phyloP scores from a whole-genome alignment of 306 rosid species.

The Quercus suber region DNA sequence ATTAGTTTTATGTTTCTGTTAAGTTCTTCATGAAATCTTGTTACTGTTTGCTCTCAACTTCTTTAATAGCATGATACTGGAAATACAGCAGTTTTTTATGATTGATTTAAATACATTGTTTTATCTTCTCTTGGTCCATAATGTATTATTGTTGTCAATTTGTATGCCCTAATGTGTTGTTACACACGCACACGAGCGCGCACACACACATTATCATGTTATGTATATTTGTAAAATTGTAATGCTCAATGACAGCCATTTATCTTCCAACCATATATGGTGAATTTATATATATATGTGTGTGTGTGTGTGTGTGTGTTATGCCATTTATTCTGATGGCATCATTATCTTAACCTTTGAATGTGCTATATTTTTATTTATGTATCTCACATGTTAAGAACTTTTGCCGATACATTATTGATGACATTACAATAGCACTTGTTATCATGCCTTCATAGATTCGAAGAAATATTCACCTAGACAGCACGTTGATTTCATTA shows the following conservation, averaged over 20 bases:
- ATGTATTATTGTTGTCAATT: neutral
- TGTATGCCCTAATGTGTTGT: neutral
- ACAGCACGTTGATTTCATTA: neutral
- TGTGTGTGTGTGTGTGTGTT: too few relatives aligned
- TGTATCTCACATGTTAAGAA: neutral
- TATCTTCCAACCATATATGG: neutral
- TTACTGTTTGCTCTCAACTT: neutral
- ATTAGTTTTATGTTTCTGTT: slow-evolving; percentile 1
- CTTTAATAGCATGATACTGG: slow-evolving; percentile 5
- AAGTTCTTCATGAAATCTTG: slow-evolving; percentile 2
- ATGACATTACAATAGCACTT: neutral
- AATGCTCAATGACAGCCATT: too few relatives aligned
- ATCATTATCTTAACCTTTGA: neutral
- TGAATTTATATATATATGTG: neutral
- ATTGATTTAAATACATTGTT: neutral
- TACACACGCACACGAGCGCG: rapidly evolving
- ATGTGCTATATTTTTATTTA: neutral
- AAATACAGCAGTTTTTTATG: neutral
- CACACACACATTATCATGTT: too few relatives aligned
- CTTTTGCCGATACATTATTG: neutral
- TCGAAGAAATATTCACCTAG: neutral
- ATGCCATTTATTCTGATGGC: too few relatives aligned
- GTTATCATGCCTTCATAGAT: neutral
- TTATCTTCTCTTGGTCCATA: neutral
- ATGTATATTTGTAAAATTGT: too few relatives aligned